phyloP scores from a whole-genome alignment of 2,329 filamentous ascomycete species.

The Fusarium xylarioides region DNA sequence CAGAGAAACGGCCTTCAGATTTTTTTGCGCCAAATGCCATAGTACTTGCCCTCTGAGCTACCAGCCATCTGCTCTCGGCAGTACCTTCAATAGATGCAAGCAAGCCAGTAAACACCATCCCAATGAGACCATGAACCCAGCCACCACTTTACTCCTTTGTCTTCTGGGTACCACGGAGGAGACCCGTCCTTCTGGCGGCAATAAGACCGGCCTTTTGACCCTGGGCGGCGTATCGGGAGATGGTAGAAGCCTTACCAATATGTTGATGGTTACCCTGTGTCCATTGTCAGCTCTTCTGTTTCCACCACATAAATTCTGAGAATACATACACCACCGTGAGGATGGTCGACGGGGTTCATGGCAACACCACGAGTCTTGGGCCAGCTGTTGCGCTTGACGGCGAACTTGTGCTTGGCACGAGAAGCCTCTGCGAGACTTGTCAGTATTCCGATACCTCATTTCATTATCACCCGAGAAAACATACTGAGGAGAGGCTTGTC shows the following conservation, averaged over 20 bases:
- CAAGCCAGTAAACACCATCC: slow-evolving; percentile 71
- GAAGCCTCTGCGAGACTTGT: slow-evolving; percentile 80
- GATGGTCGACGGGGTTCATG: slow-evolving; percentile 99
- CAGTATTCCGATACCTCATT: slow-evolving; percentile 46
- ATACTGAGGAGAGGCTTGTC: slow-evolving; percentile 98
- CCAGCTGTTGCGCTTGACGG: slow-evolving; percentile 99
- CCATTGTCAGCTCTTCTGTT: slow-evolving; percentile 51
- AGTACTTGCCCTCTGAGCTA: slow-evolving; percentile 60
- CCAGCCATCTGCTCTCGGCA: slow-evolving; percentile 58
- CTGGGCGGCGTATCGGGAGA: slow-evolving; percentile 95
- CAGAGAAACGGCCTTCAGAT: slow-evolving; percentile 44
- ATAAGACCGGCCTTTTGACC: slow-evolving; percentile 99
- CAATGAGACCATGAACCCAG: slow-evolving; percentile 64
- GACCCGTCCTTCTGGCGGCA: slow-evolving; percentile 98
- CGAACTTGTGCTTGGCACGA: slow-evolving; percentile 99
- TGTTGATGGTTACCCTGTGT: slow-evolving; percentile 98
- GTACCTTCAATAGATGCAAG: slow-evolving; percentile 68
- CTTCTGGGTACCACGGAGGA: slow-evolving; percentile 99
- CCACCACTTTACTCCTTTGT: slow-evolving; percentile 83
- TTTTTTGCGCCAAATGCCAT: slow-evolving; percentile 60
- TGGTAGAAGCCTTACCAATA: slow-evolving; percentile 99
- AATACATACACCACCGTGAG: slow-evolving; percentile 83
- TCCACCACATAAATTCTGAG: not conserved
- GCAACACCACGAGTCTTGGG: slow-evolving; percentile 99
- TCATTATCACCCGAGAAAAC: slow-evolving; percentile 46